Percentiles rank a stretch among this genome's conserved stretches.
Evolutionary conservation across 2,329 filamentous ascomycete genomes (phyloP).

Genomic region (Pezicula neosporulosa): DNA sequence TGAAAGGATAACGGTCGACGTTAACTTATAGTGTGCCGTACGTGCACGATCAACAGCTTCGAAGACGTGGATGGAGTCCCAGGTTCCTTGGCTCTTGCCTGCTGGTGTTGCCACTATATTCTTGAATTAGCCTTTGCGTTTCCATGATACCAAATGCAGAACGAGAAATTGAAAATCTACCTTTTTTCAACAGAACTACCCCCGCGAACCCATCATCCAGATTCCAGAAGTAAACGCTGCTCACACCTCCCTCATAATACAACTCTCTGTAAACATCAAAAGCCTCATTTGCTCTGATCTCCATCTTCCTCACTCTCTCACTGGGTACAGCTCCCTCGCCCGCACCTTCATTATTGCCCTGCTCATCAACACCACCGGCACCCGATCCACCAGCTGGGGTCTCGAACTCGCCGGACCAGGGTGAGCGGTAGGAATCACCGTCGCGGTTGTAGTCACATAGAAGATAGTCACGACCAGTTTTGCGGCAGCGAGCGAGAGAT

Average conservation of each 20-base stretch:
- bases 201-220: conserved; percentile 97
- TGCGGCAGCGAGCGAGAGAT: conserved; percentile 83
- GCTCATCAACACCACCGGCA: conserved; percentile 44
- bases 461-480: conserved; percentile 90
- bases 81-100: conserved; percentile 71
- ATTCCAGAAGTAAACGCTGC: conserved; percentile 97
- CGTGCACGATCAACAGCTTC: conserved; percentile 91
- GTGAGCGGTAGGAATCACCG: conserved; percentile 93
- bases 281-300: conserved; percentile 89
- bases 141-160: neutral
- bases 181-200: conserved; percentile 93
- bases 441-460: conserved; percentile 99
- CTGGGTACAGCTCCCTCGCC: conserved; percentile 83
- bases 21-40: conserved; percentile 94
- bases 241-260: conserved; percentile 95
- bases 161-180: conserved; percentile 41
- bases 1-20: conserved; percentile 91
- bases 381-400: conserved; percentile 73
- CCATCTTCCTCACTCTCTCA: conserved; percentile 89
- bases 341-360: conserved; percentile 51
- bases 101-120: conserved; percentile 60
- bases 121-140: neutral
- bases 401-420: conserved; percentile 99
- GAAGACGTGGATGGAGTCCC: conserved; percentile 99
- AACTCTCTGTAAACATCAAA: conserved; percentile 96